Evolutionary conservation across 148 eudicot genomes (phyloP).

Genomic region (Vaccinium vitisidaea): DNA sequence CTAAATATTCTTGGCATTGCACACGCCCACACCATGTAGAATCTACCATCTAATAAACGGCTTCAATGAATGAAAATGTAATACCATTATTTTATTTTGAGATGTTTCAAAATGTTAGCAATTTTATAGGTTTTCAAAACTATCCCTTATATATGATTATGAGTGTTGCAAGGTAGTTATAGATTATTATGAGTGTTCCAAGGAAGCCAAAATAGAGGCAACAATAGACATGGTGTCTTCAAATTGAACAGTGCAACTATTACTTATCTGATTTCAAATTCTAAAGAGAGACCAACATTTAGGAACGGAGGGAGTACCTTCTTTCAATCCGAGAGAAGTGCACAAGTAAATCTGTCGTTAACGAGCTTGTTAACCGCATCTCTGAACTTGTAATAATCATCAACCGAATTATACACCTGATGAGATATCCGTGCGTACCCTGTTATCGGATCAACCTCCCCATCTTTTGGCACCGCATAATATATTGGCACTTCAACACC

Average conservation of each 20-base stretch:
- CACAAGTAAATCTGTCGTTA: slow-evolving; percentile 60
- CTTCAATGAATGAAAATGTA: background rate
- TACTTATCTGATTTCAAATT: background rate
- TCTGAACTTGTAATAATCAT: slow-evolving; percentile 67
- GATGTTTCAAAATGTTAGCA: background rate
- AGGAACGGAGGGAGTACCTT: slow-evolving; percentile 35
- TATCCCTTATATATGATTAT: background rate
- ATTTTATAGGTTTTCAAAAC: background rate
- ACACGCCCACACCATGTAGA: background rate
- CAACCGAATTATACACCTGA: slow-evolving; percentile 71
- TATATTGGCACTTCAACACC: slow-evolving; percentile 83
- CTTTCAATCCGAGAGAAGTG: slow-evolving; percentile 35
- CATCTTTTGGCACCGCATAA: slow-evolving; percentile 56
- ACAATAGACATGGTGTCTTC: background rate
- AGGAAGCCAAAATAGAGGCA: background rate
- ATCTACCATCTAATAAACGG: background rate
- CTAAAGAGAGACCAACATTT: background rate
- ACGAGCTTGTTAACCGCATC: slow-evolving; percentile 78
- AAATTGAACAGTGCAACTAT: background rate
- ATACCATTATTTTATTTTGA: background rate
- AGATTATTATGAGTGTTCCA: background rate
- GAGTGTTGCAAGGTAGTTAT: background rate
- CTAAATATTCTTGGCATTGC: background rate
- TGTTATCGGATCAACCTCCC: slow-evolving; percentile 63
- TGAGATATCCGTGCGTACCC: slow-evolving; percentile 94